Base-by-base conservation (phyloP, 106 monocot genomes). In the Posidonia australis region DNA sequence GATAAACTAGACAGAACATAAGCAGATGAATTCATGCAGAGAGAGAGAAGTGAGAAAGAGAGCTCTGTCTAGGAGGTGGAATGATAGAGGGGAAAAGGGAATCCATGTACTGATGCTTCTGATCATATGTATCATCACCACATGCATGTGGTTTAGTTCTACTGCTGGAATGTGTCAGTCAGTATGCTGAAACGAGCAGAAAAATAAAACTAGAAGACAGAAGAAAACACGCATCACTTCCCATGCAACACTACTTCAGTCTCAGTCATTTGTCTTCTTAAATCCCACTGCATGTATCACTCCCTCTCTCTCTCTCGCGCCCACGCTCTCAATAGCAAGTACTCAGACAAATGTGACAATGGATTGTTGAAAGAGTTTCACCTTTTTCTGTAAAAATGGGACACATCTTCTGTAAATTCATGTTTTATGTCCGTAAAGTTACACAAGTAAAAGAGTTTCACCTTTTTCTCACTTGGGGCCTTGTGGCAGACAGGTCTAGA, bases 111-210 rank as follows among this genome's bases (percentile, higher is more conserved):
- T 69, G 29, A 58, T 69, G 45, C 58, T n/a, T 46, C 41, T 23
- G 67, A 7, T 53, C 24, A 1, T 44, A 24, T 43, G 19, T 24
- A 6, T 24, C 11, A 58, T 17, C 30, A 30, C 58, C 58, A 51
- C 67, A 67, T 67, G 54, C 53, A 67, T 54, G 52, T 67, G 52
- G 23, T 67, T 67, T 67, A 51, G 54, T 60, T 60, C 69, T 20
- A 60, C 69, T 70, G 70, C 46, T 43, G 48, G 60, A 70, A 51
- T 70, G 46, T 70, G 70, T 61, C 70, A 60, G 60, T 59, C 7
- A 61, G 36, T 31, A 44, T 30, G 17, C 30, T 30, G 10, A 58
- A 7, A 16, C 44, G 10, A 24, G 20, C 13, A 47, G 46, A 26
- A 25, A 45, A 45, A 47, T 25, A 7, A 18, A 17, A 25, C 55